Evolutionary conservation across 257 asterid genomes (phyloP).

Genomic region (Ilex asprella): DNA sequence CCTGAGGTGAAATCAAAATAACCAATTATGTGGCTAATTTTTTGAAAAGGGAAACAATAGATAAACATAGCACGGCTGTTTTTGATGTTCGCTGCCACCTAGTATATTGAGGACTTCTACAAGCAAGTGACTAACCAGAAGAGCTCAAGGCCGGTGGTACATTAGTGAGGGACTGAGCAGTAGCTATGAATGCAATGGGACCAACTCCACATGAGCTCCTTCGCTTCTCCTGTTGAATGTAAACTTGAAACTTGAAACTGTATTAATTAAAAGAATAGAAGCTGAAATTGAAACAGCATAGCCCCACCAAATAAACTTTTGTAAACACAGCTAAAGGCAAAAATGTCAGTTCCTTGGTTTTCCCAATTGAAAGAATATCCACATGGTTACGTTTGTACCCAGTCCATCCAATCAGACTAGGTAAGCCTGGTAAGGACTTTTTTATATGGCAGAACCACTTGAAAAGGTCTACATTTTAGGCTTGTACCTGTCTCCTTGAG

Average conservation of each 20-base stretch:
- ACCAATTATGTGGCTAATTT: neutral
- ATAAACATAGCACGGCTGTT: neutral
- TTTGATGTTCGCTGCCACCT: neutral
- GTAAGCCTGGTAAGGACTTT: too few relatives aligned
- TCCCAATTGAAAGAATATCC: too few relatives aligned
- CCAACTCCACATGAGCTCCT: constrained; percentile 71
- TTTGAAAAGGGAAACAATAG: neutral
- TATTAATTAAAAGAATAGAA: too few relatives aligned
- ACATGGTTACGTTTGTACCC: too few relatives aligned
- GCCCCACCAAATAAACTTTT: too few relatives aligned
- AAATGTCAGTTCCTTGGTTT: too few relatives aligned
- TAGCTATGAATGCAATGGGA: constrained; percentile 80
- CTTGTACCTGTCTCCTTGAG: too few relatives aligned
- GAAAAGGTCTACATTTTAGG: too few relatives aligned
- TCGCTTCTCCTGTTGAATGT: constrained; percentile 40
- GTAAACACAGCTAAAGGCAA: too few relatives aligned
- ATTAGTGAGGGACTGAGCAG: constrained; percentile 71
- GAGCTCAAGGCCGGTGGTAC: constrained; percentile 84
- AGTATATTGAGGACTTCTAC: neutral
- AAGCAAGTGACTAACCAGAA: constrained; percentile 52
- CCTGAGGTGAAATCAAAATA: constrained; percentile 33
- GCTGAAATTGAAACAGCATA: too few relatives aligned
- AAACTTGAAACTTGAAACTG: neutral
- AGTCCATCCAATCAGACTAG: too few relatives aligned
- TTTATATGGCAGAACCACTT: too few relatives aligned